Percentiles rank a stretch among this genome's conserved stretches.
Evolutionary conservation across 2,329 filamentous ascomycete species (phyloP).

Genomic region (Zymoseptoria crescenta): DNA sequence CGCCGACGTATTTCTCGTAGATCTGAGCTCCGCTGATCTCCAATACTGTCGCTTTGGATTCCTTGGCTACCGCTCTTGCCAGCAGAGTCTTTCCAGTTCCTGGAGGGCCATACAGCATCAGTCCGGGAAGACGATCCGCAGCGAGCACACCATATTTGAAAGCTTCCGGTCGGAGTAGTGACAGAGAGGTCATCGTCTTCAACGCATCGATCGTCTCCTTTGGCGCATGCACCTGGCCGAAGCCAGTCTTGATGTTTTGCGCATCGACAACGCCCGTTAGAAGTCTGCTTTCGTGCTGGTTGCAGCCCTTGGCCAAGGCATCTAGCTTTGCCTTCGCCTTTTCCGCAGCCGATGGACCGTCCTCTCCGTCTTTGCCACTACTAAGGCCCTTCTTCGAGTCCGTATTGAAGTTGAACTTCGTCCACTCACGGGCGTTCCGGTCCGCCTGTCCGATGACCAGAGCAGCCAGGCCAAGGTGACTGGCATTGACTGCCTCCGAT

Average conservation of each 20-base stretch:
- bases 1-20: slow-evolving; percentile 93
- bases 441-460: slow-evolving; percentile 17
- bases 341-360: not conserved
- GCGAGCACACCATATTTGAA: slow-evolving; percentile 92
- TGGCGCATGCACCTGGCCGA: slow-evolving; percentile 77
- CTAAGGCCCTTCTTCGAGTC: slow-evolving; percentile 1
- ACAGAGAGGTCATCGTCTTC: slow-evolving; percentile 80
- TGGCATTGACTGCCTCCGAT: slow-evolving; percentile 24
- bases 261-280: slow-evolving; percentile 75
- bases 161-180: slow-evolving; percentile 81
- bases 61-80: slow-evolving; percentile 57
- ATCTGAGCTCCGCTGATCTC: slow-evolving; percentile 87
- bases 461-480: slow-evolving; percentile 31
- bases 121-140: slow-evolving; percentile 81
- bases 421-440: slow-evolving; percentile 9
- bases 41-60: slow-evolving; percentile 61
- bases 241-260: slow-evolving; percentile 75
- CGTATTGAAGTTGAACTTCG: slow-evolving; percentile 5
- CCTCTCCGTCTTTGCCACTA: not conserved
- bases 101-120: slow-evolving; percentile 91
- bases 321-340: slow-evolving; percentile 29
- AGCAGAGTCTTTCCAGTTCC: slow-evolving; percentile 83
- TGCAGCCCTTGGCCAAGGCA: slow-evolving; percentile 51
- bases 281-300: slow-evolving; percentile 74
- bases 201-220: slow-evolving; percentile 77